Base-by-base conservation (phyloP, 2,329 filamentous ascomycete genomes). In the Colletotrichum somersetense region DNA sequence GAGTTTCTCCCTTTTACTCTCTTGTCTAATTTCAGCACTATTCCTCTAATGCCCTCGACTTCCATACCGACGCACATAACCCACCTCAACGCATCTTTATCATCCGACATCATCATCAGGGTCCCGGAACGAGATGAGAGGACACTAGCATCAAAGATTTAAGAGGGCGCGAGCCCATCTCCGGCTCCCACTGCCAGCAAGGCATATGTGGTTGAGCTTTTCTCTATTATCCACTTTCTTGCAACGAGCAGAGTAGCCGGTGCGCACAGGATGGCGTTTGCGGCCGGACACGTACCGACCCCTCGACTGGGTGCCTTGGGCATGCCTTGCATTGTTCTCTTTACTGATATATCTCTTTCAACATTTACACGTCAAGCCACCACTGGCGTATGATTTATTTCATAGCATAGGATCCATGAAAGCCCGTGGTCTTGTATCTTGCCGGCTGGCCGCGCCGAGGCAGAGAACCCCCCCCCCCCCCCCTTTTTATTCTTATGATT, bases 121-220 rank as follows among this genome's bases (percentile, higher is more conserved):
- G 57, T 48, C 56, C 42, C 50, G 48, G 33, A 62, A 67, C n/a
- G 42, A 61, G 57, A 65, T 46, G 50, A 52, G 35, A 67, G 38
- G 40, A 20, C 55, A 40, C 53, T 50, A 55, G 62, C 62, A 73
- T 71, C 35, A 57, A 72, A 73, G 67, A 66, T 63, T 18, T 33
- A 72, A 73, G 67, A 67, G 58, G 71, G 71, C 62, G 71, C 71
- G 46, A 73, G 71, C 71, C 71, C 67, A 67, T 66, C 62, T 20
- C 26, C 30, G 35, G 38, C 65, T 62, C 55, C 35, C 33, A 33
- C 48, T 12, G 26, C 23, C 59, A 56, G 42, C 40, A 23, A 50
- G 33, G 52, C n/a, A 44, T n/a, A 8, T 33, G 23, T 53, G 44
- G 35, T 35, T n/a, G 63, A 66, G 63, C 23, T 38, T 20, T 26